Base-by-base conservation (phyloP, 345 rosid species). In the Gossypium australe region DNA sequence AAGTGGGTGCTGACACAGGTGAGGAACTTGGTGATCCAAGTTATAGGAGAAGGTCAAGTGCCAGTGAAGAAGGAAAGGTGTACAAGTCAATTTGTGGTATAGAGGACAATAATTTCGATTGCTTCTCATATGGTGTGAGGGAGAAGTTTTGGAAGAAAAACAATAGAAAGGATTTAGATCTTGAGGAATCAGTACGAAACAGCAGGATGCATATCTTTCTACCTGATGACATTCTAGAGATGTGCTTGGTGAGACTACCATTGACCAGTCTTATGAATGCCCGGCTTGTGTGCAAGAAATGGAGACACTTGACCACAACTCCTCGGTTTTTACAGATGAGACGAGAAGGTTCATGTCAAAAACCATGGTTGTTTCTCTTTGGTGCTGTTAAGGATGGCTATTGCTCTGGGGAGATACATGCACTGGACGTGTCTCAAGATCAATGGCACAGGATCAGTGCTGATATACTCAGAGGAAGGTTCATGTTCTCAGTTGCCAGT, bases 161-260 rank as follows among this genome's bases (percentile, higher is more conserved):
- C 76, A 85, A 44, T 65, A 77, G 91, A 76, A 95, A 82, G 55
- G 79, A 78, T 76, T 18, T 82, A 13, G 85, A 88, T 48, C 78
- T 86, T 12, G 87, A 81, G 64, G 81, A 83, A 65, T 76, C 87
- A 4, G 80, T 74, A 16, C 85, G 73, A 53, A 77, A 78, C 68
- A 77, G 87, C 81, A 82, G 84, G 79, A 83, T 89, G 88, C 84
- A 95, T 38, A 76, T 87, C 49, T 93, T 87, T 80, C 91, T 95
- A 55, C 99, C 98, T 0, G 97, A 93, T 68, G 99, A 95, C 70
- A 84, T 95, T 67, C 74, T 95, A 51, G 99, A 95, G 82, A 80
- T 95, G 93, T 95, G 98, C 61, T 89, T 95, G 86, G 81, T 93
- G 77, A 88, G 97, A 77, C 93, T 95, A 64, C 99, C 99, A 7